Evolutionary conservation across 208 protist species (phyloP).

Genomic region (Novymonas esmeraldas): DNA sequence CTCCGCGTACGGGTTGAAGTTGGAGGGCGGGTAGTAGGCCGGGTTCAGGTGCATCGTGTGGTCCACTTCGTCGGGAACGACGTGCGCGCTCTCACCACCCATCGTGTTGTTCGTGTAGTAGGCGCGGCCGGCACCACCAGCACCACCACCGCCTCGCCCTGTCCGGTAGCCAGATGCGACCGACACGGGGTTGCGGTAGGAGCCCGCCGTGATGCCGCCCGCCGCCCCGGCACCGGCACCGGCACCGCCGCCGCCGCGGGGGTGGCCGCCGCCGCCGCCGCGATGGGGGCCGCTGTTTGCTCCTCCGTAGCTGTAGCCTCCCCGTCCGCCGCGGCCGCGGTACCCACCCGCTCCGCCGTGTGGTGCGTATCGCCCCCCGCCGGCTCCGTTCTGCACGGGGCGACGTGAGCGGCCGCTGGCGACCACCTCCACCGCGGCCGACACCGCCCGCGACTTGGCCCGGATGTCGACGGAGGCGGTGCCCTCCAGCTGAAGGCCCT

Average conservation of each 20-base stretch:
- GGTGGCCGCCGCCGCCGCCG: not conserved
- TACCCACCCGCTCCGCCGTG: conserved; percentile 10
- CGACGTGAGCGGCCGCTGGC: conserved; percentile 24
- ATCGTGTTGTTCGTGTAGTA: conserved; percentile 1
- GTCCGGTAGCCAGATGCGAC: conserved; percentile 22
- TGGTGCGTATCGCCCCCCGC: conserved; percentile 17
- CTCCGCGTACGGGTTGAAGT: conserved; percentile 36
- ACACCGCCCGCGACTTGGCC: conserved; percentile 25
- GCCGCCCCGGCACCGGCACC: conserved; percentile 4
- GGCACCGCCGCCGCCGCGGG: not conserved
- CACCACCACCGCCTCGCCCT: conserved; percentile 9
- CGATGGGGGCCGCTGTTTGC: conserved; percentile 3
- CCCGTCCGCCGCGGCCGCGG: conserved; percentile 10
- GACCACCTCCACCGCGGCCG: conserved; percentile 25
- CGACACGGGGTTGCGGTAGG: not conserved
- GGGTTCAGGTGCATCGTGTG: conserved; percentile 7
- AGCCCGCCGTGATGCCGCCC: not conserved
- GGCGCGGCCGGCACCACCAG: not conserved
- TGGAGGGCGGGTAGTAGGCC: conserved; percentile 16
- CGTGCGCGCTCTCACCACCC: conserved; percentile 5
- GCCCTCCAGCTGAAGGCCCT: conserved; percentile 32
- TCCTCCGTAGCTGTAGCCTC: not conserved
- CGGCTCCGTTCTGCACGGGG: conserved; percentile 3
- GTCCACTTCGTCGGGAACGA: conserved; percentile 10
- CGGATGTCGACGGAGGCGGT: conserved; percentile 29